These are phyloP conservation scores for Tricholoma hemisulphureum DNA, from an alignment of 768 basidiomycete genomes.

Conservation along the genomic window DNA sequence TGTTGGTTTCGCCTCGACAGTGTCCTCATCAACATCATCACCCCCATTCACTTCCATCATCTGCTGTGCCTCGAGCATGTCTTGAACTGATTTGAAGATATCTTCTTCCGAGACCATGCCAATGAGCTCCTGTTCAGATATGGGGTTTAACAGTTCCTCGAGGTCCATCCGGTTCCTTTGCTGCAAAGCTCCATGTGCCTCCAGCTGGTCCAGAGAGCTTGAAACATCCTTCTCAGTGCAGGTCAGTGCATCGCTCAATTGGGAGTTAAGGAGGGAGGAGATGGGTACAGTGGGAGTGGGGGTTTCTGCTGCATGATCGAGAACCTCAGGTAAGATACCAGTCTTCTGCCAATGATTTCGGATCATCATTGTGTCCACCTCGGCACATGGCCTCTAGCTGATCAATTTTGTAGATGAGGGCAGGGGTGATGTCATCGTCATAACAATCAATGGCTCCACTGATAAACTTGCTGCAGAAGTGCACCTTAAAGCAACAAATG, in stretches of 20 bases:
- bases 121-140: not conserved
- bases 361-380: not conserved
- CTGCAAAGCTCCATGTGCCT: not conserved
- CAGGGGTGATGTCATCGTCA: no score
- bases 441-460: no score
- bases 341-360: not conserved
- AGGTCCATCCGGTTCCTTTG: conserved; percentile 2
- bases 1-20: not conserved
- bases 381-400: conserved; percentile 30
- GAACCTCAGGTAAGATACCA: not conserved
- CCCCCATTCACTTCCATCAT: no score
- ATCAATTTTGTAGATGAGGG: conserved; percentile 32
- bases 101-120: not conserved
- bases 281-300: conserved; percentile 18
- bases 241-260: conserved; percentile 2
- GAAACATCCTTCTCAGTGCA: conserved; percentile 13
- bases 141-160: conserved; percentile 5
- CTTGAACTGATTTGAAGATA: no score
- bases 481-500: no score
- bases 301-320: conserved; percentile 1
- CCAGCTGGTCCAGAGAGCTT: not conserved
- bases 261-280: conserved; percentile 15
- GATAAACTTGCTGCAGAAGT: no score
- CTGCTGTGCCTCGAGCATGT: no score
- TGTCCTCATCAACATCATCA: not conserved